Evolutionary conservation across 495 filamentous ascomycete species (phyloP), one percentile per base, ranked within the genome.

Genomic region (Neurospora sp.): DNA sequence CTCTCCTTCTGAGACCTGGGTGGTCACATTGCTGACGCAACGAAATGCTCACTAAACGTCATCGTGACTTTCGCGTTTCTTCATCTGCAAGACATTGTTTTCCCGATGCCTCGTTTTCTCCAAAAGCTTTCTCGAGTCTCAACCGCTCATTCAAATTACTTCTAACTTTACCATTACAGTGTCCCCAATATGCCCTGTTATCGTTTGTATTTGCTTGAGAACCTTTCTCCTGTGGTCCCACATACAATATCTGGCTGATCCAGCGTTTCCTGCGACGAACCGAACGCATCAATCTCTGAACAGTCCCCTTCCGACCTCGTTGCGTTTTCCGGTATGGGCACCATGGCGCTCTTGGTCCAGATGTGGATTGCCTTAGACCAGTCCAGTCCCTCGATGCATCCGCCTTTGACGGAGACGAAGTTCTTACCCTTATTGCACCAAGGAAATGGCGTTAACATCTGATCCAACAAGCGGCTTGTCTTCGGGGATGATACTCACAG

Each of bases 251-350:
- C 38, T 2, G 84, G 82, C 70, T 85, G 81, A 70, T 85, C 84
- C 10, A 84, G 78, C 14, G 65, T 70, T 70, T 83, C 82, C 72
- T 82, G 82, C 27, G 75, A 71, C 10, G 70, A 41, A 42, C 82
- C 74, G 69, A 84, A 84, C 8, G 70, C 41, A 40, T 82, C 76
- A 59, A 84, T 83, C 8, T 81, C 81, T 3, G 81, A 81, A 14
- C 73, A 77, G 2, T 74, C 73, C 9, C 84, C 83, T 53, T 84
- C 84, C 27, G 82, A 82, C 72, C 82, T 78, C 22, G 81, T 74
- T 78, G 87, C 84, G 12, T 87, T 85, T 73, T 89, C 87, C 0
- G 89, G 89, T 70, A 91, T 90, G 20, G 88, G 86, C 3, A 90
- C 81, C 83, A 90, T 87, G 70, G 89, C 89, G 40, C 84, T 81